Percentiles rank a stretch among this genome's conserved stretches.
Conservation (phyloP, 1,139 yeast genomes). For the Petasospora rhodanensis region DNA sequence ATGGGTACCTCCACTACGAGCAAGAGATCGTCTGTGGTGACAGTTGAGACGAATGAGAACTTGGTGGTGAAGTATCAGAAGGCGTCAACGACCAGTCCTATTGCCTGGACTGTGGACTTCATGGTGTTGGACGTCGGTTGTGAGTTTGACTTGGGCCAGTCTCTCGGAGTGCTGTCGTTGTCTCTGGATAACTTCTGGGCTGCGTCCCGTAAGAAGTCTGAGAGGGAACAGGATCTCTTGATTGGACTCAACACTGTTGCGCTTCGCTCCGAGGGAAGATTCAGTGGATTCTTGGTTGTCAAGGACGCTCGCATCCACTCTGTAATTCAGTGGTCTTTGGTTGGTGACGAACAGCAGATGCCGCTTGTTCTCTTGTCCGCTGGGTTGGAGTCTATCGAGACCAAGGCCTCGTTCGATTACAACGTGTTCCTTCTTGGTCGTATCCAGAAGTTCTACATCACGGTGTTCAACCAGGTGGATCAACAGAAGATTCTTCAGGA, state of each 20-base stretch:
- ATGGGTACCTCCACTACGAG: conserved; percentile 6
- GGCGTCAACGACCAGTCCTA: conserved; percentile 58
- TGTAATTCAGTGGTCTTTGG: conserved; percentile 65
- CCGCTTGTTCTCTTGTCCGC: conserved; percentile 67
- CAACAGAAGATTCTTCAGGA: conserved; percentile 45
- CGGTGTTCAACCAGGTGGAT: conserved; percentile 66
- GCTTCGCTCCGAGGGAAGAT: conserved; percentile 64
- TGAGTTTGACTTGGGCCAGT: conserved; percentile 74
- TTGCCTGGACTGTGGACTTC: conserved; percentile 73
- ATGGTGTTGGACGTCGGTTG: conserved; percentile 49
- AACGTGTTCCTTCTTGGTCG: conserved; percentile 73
- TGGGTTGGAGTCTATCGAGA: conserved; percentile 50
- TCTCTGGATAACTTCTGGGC: conserved; percentile 61
- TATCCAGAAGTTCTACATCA: conserved; percentile 45
- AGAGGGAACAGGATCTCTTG: conserved; percentile 70
- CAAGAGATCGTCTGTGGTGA: conserved; percentile 1
- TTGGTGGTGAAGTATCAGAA: conserved; percentile 52
- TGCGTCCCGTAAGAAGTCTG: conserved; percentile 59
- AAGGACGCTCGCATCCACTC: conserved; percentile 53
- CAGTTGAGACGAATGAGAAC: conserved; percentile 29
- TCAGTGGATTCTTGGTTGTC: conserved; percentile 63
- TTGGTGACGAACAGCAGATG: conserved; percentile 42
- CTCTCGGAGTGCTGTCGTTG: conserved; percentile 64
- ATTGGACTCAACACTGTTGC: conserved; percentile 53
- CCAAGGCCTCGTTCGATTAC: conserved; percentile 72